Base-by-base conservation (phyloP, 257 asterid genomes). In the Jacaranda mimosifolia region DNA sequence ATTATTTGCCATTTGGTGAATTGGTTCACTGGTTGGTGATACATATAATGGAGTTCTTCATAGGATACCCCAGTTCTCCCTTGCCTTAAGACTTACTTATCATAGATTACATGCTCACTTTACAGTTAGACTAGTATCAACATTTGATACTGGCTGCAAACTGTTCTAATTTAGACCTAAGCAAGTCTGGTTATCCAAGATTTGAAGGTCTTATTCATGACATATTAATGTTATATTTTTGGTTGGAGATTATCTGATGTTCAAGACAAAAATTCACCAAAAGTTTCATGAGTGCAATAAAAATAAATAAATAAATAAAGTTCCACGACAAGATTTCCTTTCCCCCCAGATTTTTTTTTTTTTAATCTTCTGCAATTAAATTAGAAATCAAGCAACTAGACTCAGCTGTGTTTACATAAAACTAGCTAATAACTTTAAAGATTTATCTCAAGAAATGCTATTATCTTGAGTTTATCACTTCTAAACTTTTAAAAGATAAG, bases 11-110 rank as follows among this genome's bases (percentile, higher is more conserved):
- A 63, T 68, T 62, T 64, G 58, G n/a, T n/a, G n/a, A n/a, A n/a
- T n/a, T n/a, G n/a, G 72, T 77, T 59, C 55, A 26, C 32, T 26
- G 32, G 72, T 77, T 59, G 56, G 67, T 49, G 48, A 70, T 40
- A 19, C 26, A 13, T 39, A 35, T 48, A 39, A n/a, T 65, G 10
- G 79, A 26, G 11, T 48, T 42, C 68, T 32, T 43, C 49, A 48
- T 73, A 9, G 9, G 19, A 55, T 79, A 71, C 10, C 21, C 21
- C 15, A 18, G 39, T 67, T 42, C 7, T 72, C 48, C 57, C 69
- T 38, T 74, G 76, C 46, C 45, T 26, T 48, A 56, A 21, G 17
- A 15, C 55, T 15, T 6, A 42, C 46, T 48, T 79, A 18, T 9
- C 32, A 26, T 26, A 26, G 32, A 26, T 26, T 26, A 26, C 32